phyloP scores from a whole-genome alignment of 2,329 filamentous ascomycete genomes.

The Arthrobotrys conoides region DNA sequence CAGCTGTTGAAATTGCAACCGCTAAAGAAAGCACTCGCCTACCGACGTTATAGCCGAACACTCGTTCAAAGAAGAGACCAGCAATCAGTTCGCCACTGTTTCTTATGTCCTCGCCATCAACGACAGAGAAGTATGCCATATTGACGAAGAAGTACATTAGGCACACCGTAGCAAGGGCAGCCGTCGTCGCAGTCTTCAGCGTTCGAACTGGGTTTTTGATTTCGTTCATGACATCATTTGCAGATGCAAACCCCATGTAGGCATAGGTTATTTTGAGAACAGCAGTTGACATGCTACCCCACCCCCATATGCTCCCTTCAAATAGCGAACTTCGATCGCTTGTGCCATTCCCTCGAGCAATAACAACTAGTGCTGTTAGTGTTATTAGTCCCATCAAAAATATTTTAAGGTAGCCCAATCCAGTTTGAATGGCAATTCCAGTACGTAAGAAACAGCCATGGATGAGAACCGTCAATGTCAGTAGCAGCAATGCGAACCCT shows the following conservation, averaged over 20 bases:
- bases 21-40: conserved; percentile 74
- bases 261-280: conserved; percentile 80
- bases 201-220: conserved; percentile 78
- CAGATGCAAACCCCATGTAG: conserved; percentile 77
- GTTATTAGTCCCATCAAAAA: conserved; percentile 75
- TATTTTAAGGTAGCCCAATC: conserved; percentile 76
- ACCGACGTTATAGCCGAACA: conserved; percentile 75
- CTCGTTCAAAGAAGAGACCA: conserved; percentile 76
- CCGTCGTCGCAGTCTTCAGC: conserved; percentile 74
- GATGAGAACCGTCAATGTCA: conserved; percentile 73
- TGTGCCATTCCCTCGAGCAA: conserved; percentile 66
- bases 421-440: conserved; percentile 75
- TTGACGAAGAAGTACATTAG: conserved; percentile 78
- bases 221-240: conserved; percentile 80
- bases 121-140: conserved; percentile 75
- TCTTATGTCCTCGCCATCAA: conserved; percentile 78
- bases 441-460: conserved; percentile 70
- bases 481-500: conserved; percentile 72
- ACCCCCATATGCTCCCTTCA: conserved; percentile 75
- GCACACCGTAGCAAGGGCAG: conserved; percentile 75
- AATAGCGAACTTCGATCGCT: conserved; percentile 70
- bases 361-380: conserved; percentile 74
- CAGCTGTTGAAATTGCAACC: conserved; percentile 77
- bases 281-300: conserved; percentile 77
- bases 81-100: conserved; percentile 77